Percentiles rank a stretch among this genome's conserved stretches.
Evolutionary conservation across 768 basidiomycete genomes (phyloP).

Genomic region (Phylloporus sp.): DNA sequence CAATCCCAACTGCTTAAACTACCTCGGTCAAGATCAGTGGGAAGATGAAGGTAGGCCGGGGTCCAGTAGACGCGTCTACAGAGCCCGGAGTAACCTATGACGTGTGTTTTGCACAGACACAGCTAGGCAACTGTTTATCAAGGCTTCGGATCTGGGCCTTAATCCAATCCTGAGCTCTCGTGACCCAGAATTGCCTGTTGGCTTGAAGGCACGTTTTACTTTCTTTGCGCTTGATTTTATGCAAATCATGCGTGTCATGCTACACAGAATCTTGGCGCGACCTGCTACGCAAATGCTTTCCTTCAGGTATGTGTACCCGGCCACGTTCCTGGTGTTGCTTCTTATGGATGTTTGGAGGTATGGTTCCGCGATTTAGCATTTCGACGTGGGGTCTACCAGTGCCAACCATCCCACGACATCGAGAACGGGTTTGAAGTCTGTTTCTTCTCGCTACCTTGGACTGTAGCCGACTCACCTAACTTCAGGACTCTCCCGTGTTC

Average conservation of each 20-base stretch:
- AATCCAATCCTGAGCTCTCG: slow-evolving; percentile 53
- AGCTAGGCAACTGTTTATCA: slow-evolving; percentile 48
- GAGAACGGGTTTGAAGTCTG: slow-evolving; percentile 43
- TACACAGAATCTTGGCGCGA: slow-evolving; percentile 86
- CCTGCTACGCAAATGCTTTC: slow-evolving; percentile 95
- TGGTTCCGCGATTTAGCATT: slow-evolving; percentile 90
- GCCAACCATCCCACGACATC: slow-evolving; percentile 53
- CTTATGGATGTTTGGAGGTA: slow-evolving; percentile 46
- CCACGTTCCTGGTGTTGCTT: background rate
- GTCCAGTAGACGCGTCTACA: slow-evolving; percentile 10
- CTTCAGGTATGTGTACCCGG: slow-evolving; percentile 57
- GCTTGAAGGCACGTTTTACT: slow-evolving; percentile 56
- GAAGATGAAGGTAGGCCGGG: slow-evolving; percentile 56
- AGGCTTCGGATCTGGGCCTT: slow-evolving; percentile 47
- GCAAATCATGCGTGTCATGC: slow-evolving; percentile 2
- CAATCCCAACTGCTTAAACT: slow-evolving; percentile 86
- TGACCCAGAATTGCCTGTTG: slow-evolving; percentile 61
- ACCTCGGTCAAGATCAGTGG: slow-evolving; percentile 82
- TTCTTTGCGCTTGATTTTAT: background rate
- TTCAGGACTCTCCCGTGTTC: slow-evolving; percentile 72
- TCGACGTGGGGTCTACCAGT: slow-evolving; percentile 77
- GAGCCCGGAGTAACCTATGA: background rate
- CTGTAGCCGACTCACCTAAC: background rate
- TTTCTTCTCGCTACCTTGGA: slow-evolving; percentile 1
- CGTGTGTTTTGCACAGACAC: slow-evolving; percentile 38